Conservation (phyloP, 129 eudicot genomes). For the Tagetes patula region DNA sequence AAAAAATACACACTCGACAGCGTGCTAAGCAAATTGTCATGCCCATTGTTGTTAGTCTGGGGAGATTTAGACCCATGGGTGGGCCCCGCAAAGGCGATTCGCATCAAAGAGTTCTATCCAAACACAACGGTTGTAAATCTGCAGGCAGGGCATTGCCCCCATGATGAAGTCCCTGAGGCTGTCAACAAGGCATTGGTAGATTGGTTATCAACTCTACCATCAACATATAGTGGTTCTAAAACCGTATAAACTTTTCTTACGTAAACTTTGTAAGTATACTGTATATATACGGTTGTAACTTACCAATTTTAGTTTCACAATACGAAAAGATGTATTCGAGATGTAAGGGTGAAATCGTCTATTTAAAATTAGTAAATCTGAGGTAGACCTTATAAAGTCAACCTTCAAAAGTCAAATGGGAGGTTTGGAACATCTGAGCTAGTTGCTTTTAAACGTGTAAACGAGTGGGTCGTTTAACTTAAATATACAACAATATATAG, state of each 20-base stretch:
- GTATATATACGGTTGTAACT: slow-evolving; percentile 5
- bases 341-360: not conserved
- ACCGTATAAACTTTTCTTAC: slow-evolving; percentile 28
- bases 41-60: slow-evolving; percentile 91
- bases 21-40: slow-evolving; percentile 71
- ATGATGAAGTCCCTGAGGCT: slow-evolving; percentile 93
- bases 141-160: slow-evolving; percentile 98
- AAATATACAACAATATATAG: too few species aligned
- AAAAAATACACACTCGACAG: slow-evolving; percentile 91
- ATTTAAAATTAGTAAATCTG: not conserved
- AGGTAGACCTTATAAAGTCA: too few species aligned
- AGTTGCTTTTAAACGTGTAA: too few species aligned
- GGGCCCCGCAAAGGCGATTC: slow-evolving; percentile 78
- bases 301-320: slow-evolving; percentile 1
- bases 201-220: slow-evolving; percentile 67
- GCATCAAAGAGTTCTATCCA: slow-evolving; percentile 86
- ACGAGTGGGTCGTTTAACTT: too few species aligned
- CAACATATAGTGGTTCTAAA: slow-evolving; percentile 35
- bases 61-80: slow-evolving; percentile 99
- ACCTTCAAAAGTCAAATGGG: too few species aligned
- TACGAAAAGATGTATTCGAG: not conserved
- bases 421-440: too few species aligned
- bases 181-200: slow-evolving; percentile 80
- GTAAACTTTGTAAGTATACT: slow-evolving; percentile 26
- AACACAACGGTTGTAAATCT: slow-evolving; percentile 69